Base-by-base conservation (phyloP, 2,329 filamentous ascomycete species). In the Cladosporium halotolerans region DNA sequence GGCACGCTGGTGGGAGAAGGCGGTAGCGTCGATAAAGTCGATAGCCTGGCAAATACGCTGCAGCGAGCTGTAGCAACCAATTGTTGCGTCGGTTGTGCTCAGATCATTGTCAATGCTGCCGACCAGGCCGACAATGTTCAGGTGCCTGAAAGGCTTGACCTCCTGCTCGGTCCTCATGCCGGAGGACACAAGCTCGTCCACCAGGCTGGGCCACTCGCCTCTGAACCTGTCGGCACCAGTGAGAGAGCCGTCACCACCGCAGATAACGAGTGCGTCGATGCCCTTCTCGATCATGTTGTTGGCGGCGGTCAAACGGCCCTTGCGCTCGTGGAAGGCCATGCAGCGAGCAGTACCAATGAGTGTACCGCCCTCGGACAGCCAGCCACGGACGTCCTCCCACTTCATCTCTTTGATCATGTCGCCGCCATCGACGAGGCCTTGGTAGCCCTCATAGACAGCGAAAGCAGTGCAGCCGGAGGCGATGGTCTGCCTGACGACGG, bases 51-150 rank as follows among this genome's bases (percentile, higher is more conserved):
- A 97, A 63, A 99, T 96, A 55, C 92, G 85, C 45, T 87, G 84
- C 53, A 99, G 81, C 19, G 93, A 93, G 41, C 91, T 96, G 75
- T 96, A 97, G 70, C 89, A 95, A 53, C 93, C 93, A 68, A 99
- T 96, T 32, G 93, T 99, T 55, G 93, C 92, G 71, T 99, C 93
- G 10, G 93, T 99, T 59, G 89, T 89, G 46, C 91, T 95, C 73
- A 99, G 86, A 68, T 99, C 93, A 68, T 99, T 99, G 78, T 99
- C 93, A 67, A 99, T 99, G 51, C 90, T 96, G 54, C 93, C 93
- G 28, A 99, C 93, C 48, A 97, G 77, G 45, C 93, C 93, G 51
- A 97, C 92, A 61, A 99, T 96, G 73, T 97, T 99, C 66, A 99
- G 81, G 62, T 95, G 84, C 65, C 81, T 80, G 78, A 89, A 95